These are phyloP conservation scores for Arabidopsis arenosa DNA, from an alignment of 345 rosid species.

Conservation along the genomic window DNA sequence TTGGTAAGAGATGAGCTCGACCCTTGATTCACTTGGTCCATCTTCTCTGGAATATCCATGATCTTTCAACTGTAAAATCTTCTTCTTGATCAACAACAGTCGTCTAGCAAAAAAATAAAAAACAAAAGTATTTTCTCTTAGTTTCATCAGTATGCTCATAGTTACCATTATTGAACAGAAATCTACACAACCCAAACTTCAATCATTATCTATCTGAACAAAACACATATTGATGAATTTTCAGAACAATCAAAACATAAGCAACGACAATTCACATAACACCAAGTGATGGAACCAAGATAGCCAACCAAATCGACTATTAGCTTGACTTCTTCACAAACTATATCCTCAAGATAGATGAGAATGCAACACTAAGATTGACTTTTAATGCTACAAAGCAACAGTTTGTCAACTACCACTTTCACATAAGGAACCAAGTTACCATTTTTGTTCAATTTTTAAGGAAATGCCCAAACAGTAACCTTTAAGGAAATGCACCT, in stretches of 20 bases:
- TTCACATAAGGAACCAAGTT: background rate
- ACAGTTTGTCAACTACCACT: background rate
- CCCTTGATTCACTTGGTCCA: constrained; percentile 50
- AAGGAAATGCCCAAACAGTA: background rate
- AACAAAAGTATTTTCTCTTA: background rate
- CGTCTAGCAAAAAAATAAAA: background rate
- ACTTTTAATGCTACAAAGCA: background rate
- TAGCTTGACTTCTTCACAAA: background rate
- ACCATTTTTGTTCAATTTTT: constrained; percentile 8
- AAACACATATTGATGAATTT: background rate
- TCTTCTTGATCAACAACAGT: constrained; percentile 21
- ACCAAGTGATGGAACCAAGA: background rate
- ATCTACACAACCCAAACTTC: background rate
- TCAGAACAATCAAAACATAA: constrained; percentile 17
- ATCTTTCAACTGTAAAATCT: constrained; percentile 1
- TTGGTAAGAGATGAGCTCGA: constrained; percentile 41
- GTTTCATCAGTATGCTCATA: constrained; percentile 7
- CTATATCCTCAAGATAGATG: background rate
- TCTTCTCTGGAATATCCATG: constrained; percentile 31
- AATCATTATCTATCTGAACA: background rate
- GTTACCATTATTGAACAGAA: background rate
- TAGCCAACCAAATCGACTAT: background rate
- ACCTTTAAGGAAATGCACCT: background rate
- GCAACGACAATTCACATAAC: background rate
- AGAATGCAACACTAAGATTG: background rate